Evolutionary conservation across 75 land plant genomes (phyloP).

Genomic region (Isoetes taiwanensis): DNA sequence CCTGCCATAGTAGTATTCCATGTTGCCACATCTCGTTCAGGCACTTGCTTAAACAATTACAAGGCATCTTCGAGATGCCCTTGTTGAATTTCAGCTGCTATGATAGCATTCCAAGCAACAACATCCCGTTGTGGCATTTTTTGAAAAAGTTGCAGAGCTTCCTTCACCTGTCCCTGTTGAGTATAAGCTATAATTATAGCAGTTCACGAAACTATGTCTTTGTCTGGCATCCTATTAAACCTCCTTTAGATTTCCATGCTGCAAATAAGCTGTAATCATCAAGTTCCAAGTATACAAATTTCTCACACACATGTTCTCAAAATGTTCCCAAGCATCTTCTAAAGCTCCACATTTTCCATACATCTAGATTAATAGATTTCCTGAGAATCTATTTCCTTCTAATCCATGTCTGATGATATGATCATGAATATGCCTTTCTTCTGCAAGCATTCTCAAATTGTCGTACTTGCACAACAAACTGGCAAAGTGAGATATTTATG

Average conservation of each 20-base stretch:
- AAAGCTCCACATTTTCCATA: neutral
- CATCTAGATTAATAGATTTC: neutral
- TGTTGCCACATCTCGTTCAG: neutral
- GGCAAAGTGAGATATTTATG: too few species aligned
- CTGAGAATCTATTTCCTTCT: neutral
- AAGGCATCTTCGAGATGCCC: neutral
- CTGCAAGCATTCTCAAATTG: too few species aligned
- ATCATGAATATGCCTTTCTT: too few species aligned
- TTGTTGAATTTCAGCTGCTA: neutral
- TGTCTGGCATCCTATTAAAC: slow-evolving; percentile 1
- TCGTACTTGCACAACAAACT: too few species aligned
- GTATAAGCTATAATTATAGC: neutral
- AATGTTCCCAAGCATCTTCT: neutral
- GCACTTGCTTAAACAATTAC: neutral
- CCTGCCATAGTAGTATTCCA: neutral
- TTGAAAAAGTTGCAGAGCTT: neutral
- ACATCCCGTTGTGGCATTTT: neutral
- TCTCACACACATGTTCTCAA: neutral
- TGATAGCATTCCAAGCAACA: neutral
- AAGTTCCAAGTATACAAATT: neutral
- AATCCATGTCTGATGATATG: too few species aligned
- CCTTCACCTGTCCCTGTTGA: neutral
- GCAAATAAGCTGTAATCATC: neutral
- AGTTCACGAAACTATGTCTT: neutral
- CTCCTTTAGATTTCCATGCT: neutral